These are phyloP conservation scores for Neospermospora avenae DNA, from an alignment of 2,329 filamentous ascomycete species.

Conservation along the genomic window DNA sequence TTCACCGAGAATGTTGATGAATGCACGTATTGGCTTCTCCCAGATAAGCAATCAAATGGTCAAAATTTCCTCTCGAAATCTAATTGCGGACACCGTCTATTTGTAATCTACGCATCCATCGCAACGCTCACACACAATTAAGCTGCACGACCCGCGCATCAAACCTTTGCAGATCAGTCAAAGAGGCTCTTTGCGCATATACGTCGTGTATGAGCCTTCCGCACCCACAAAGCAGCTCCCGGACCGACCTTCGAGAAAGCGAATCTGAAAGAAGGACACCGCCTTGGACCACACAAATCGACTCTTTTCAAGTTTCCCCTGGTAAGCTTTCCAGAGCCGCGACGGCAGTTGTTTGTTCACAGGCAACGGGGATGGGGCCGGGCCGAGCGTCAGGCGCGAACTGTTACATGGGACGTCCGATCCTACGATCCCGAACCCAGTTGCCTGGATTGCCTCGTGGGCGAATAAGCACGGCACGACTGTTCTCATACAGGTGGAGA, in stretches of 20 bases:
- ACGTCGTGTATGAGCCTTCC: slow-evolving; percentile 13
- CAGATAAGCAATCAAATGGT: slow-evolving; percentile 2
- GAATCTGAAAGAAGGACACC: background rate
- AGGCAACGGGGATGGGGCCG: background rate
- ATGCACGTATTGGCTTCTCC: too few species aligned
- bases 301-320: too few species aligned
- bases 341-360: slow-evolving; percentile 14
- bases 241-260: background rate
- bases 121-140: background rate
- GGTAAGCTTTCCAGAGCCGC: slow-evolving; percentile 3
- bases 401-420: slow-evolving; percentile 13
- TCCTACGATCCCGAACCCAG: slow-evolving; percentile 2
- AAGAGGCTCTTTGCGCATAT: background rate
- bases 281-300: background rate
- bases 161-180: slow-evolving; percentile 8
- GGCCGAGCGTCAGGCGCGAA: slow-evolving; percentile 16
- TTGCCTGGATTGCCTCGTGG: background rate
- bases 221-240: slow-evolving; percentile 13
- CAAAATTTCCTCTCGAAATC: background rate
- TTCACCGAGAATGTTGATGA: background rate
- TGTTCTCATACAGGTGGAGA: background rate
- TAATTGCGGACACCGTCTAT: background rate
- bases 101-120: background rate
- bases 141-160: slow-evolving; percentile 15
- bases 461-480: background rate